Evolutionary conservation across 2,329 filamentous ascomycete species (phyloP), one percentile per base, ranked within the genome.

Genomic region (Trichoderma hamatum): DNA sequence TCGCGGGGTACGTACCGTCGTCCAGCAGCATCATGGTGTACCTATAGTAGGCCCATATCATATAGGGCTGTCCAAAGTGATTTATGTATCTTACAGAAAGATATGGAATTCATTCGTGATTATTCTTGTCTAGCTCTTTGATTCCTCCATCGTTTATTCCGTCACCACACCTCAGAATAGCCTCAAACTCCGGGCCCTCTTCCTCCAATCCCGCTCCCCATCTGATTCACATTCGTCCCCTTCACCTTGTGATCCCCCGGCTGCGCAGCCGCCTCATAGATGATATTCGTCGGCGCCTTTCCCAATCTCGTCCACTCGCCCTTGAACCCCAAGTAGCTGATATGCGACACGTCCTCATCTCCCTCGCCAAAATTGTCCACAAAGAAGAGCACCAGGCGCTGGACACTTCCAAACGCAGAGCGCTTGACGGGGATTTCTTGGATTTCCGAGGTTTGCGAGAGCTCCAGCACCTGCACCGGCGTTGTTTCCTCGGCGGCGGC

Each of bases 191-290:
- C 80, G 55, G 77, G 76, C 10, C 79, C 77, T 30, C 79, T 74
- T 3, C 82, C 80, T 2, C 86, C 85, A 74, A 89, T 83, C 1
- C 82, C 82, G 69, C 83, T 84, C 0, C 86, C 86, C 80, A 89
- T 83, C 78, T 84, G 80, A 72, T 86, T 88, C 54, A 84, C 78
- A 55, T 75, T 79, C 60, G 84, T 84, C 9, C 88, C 88, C 81
- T 88, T 89, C 26, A 90, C 28, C 81, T 86, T 88, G 81, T 99
- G 96, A 81, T 99, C 96, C 58, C 83, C 88, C 14, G 95, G 96
- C 79, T 97, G 97, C 43, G 96, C 91, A 30, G 95, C 95, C 21
- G 94, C 92, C 85, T 99, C 96, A 80, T 98, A 99, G 70, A 97
- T 76, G 74, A 98, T 95, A 73, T 91, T 93, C 7, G 91, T 84